Evolutionary conservation across 2,329 filamentous ascomycete genomes (phyloP), one percentile per base, ranked within the genome.

Genomic region (Talaromyces islandicus): DNA sequence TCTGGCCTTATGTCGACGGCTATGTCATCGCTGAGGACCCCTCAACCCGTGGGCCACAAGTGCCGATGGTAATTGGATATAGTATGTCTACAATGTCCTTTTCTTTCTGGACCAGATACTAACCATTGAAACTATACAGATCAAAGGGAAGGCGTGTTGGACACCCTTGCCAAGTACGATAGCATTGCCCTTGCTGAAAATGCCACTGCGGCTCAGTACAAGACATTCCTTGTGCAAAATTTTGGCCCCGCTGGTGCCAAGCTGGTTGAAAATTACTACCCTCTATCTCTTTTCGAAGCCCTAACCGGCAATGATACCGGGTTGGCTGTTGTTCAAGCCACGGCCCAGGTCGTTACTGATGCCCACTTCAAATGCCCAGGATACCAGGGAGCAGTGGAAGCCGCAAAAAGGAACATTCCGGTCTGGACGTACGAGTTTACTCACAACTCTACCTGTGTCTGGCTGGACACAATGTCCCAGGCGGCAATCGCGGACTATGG

Each of bases 401-500:
- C 63, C 10, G 51, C 56, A 7, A 57, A 30, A n/a, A 65, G 65
- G 0, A 60, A 59, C 3, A 58, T 64, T 10, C 60, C 64, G 5
- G 56, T 58, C 10, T 69, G 65, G 64, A 59, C 54, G 2, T 68
- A 68, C 29, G 53, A 65, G 25, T 69, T 66, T 43, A 62, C 54
- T 3, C 66, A 67, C 43, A 64, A 59, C 7, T 12, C 59, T 7
- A 67, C 60, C 9, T 68, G 67, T 48, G 11, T 63, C 7, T 69
- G 66, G 67, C 25, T 67, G 12, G 21, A 48, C 17, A 54, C 55
- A 2, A 57, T 67, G 7, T 7, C n/a, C 19, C 35, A 51, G 14
- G 41, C 24, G 3, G n/a, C 32, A 14, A 14, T 61, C 11, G 19
- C 53, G 11, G 7, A 57, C 9, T 48, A 62, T 5, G 59, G 59